Evolutionary conservation across 164 flowering plant genomes (phyloP).

Genomic region (Chloranthus sessilifolius): DNA sequence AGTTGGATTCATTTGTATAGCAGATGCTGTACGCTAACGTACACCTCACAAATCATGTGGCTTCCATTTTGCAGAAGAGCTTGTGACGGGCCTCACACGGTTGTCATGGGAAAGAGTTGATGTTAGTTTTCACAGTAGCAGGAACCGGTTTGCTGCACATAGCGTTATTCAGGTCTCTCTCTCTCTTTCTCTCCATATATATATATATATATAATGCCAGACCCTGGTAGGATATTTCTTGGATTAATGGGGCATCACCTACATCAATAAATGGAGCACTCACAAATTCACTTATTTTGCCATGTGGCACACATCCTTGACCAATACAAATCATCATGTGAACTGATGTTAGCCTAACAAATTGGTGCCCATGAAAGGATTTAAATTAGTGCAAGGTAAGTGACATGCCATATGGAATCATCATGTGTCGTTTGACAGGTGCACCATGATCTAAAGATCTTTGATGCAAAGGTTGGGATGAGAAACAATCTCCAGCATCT

Average conservation of each 20-base stretch:
- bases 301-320: too few relatives aligned
- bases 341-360: too few relatives aligned
- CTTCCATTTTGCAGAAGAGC: conserved; percentile 44
- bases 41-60: not conserved
- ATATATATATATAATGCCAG: not conserved
- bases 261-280: not conserved
- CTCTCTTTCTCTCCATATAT: conserved; percentile 6
- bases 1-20: not conserved
- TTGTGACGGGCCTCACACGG: conserved; percentile 66
- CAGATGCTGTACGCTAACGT: not conserved
- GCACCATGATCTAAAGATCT: too few relatives aligned
- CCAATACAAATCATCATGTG: too few relatives aligned
- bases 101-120: conserved; percentile 96
- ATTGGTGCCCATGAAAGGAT: too few relatives aligned
- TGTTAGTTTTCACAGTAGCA: conserved; percentile 84
- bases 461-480: too few relatives aligned
- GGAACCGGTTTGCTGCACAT: conserved; percentile 80
- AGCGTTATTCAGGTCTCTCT: conserved; percentile 81
- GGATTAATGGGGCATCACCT: not conserved
- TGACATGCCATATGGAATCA: too few relatives aligned
- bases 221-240: not conserved
- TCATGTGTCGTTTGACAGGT: too few relatives aligned
- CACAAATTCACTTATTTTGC: too few relatives aligned
- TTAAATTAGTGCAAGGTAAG: too few relatives aligned
- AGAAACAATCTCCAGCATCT: too few relatives aligned